Evolutionary conservation across 2,329 filamentous ascomycete species (phyloP).

Genomic region (Neonectria sp.): DNA sequence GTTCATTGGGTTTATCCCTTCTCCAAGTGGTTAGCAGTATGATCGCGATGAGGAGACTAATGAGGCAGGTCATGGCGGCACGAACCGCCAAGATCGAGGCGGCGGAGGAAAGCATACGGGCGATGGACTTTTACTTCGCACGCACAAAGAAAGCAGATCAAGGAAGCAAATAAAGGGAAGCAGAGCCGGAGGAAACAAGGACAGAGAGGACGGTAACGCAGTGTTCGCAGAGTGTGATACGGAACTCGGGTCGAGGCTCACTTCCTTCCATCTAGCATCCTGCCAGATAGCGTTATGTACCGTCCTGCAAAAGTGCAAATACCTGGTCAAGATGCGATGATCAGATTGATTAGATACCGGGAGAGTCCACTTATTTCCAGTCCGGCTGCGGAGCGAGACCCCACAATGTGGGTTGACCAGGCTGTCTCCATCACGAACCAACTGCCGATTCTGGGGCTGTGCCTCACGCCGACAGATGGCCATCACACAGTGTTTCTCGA

Average conservation of each 20-base stretch:
- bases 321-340: background rate
- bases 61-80: too few species aligned
- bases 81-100: too few species aligned
- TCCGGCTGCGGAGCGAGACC: background rate
- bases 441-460: slow-evolving; percentile 14
- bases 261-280: background rate
- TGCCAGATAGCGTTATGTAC: background rate
- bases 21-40: too few species aligned
- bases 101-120: background rate
- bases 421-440: background rate
- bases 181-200: background rate
- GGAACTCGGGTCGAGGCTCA: background rate
- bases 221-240: background rate
- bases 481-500: background rate
- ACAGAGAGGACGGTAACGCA: too few species aligned
- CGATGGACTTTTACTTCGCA: too few species aligned
- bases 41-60: background rate
- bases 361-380: background rate
- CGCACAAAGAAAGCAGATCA: background rate
- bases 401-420: background rate
- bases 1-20: background rate
- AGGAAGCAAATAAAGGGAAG: background rate
- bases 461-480: background rate
- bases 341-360: slow-evolving; percentile 9
- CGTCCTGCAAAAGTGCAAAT: background rate